Evolutionary conservation across 192 early-diverging fungal species (phyloP), one percentile per base, ranked within the genome.

Genomic region (Kickxella alabastrina): DNA sequence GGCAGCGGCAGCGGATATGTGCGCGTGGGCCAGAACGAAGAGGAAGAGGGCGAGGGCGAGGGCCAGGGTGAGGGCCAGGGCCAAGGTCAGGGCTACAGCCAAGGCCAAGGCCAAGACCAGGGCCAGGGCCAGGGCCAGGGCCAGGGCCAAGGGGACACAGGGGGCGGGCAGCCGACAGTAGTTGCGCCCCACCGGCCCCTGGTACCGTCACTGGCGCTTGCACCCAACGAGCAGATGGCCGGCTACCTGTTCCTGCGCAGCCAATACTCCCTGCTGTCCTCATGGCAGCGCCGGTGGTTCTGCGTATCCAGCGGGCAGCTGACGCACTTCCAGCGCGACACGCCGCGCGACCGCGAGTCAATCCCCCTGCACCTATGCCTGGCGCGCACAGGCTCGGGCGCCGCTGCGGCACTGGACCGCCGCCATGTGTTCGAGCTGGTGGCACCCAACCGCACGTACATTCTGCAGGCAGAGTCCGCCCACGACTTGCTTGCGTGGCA

Each of bases 171-270:
- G n/a, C n/a, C n/a, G n/a, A n/a, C n/a, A n/a, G n/a, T n/a, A n/a
- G n/a, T n/a, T n/a, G n/a, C n/a, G n/a, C n/a, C n/a, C n/a, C 52
- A 63, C 34, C 60, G 58, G 21, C 47, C 37, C 26, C 68, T 62
- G 24, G 57, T 75, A 21, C 61, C 72, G 5, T 68, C 65, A 43
- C 60, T 75, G 10, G 79, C 56, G 56, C 66, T 58, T 28, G 77
- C 43, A 25, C 63, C 54, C 29, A 72, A 57, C 17, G 77, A 80
- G 15, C 79, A 79, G 36, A 88, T 86, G 43, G 79, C 76, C 1
- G 90, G 92, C 27, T 92, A 92, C 48, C 59, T 94, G 13, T 92
- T 86, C 57, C 83, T 92, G 63, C 84, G 84, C 50, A 86, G 81
- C 50, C 75, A 79, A 25, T 82, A 83, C 23, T 78, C 86, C 53